Evolutionary conservation across 148 eudicot species (phyloP), one percentile per base, ranked within the genome.

Genomic region (Arctostaphylos glauca): DNA sequence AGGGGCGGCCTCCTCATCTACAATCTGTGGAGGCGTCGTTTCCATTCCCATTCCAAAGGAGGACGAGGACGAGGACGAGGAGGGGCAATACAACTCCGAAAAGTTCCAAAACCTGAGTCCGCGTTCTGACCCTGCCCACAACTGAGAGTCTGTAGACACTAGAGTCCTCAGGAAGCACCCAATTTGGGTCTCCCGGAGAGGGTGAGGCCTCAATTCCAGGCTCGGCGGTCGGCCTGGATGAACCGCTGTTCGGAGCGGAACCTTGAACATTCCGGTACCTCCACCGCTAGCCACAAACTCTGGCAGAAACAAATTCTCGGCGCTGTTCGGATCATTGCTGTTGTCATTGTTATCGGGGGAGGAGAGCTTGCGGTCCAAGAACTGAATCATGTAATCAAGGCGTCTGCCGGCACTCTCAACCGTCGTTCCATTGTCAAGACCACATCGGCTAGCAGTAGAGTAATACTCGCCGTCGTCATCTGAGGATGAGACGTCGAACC

Each of bases 331-430:
- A 43, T 43, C 83, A 66, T 9, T 74, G 38, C 16, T 80, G 18
- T 15, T 50, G 41, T 58, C 38, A 31, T 31, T 67, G n/a, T 55
- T 48, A n/a, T 62, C 44, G 14, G 71, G 73, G 6, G 49, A 78
- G 6, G 92, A 86, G 2, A 96, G 90, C 78, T 94, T 94, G 18
- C 93, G 89, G 84, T 96, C 96, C 7, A 97, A 84, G 77, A 88
- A 91, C 80, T 91, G 91, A 21, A 94, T 91, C 98, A 93, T 97
- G 84, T 93, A 88, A 87, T 96, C 98, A 41, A 96, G 89, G 77
- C 97, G 90, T 62, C 89, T 92, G 1, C 90, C 91, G 25, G 90
- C 95, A 47, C 81, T 68, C 60, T 85, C 82, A n/a, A 90, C 89
- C 1, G 75, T 62, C 1, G 78, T 59, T 21, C 85, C 92, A 54